Evolutionary conservation across 2,329 filamentous ascomycete species (phyloP).

Genomic region (Aspergillus niger): DNA sequence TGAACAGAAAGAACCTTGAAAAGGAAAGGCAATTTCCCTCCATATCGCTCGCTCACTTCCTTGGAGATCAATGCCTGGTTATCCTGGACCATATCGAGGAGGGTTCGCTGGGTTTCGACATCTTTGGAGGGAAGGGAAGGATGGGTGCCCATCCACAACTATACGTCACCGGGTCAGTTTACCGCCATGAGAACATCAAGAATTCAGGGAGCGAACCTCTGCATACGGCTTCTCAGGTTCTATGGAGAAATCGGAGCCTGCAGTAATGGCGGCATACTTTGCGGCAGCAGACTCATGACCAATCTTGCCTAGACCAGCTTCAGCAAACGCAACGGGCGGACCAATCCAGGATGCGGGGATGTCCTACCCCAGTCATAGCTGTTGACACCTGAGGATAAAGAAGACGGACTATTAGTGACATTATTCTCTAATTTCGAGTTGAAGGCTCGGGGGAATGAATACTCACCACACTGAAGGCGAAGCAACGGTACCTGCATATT

Average conservation of each 20-base stretch:
- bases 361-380: constrained; percentile 91
- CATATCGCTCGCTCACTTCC: constrained; percentile 73
- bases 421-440: not conserved
- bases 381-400: constrained; percentile 69
- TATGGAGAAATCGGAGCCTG: constrained; percentile 71
- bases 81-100: constrained; percentile 84
- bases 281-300: constrained; percentile 85
- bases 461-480: constrained; percentile 66
- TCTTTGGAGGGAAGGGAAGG: constrained; percentile 94
- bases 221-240: constrained; percentile 90
- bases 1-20: constrained; percentile 97
- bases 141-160: constrained; percentile 99
- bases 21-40: constrained; percentile 84
- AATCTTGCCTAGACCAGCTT: constrained; percentile 67
- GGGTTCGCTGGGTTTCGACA: constrained; percentile 75
- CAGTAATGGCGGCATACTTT: constrained; percentile 83
- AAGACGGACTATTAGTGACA: not conserved
- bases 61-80: constrained; percentile 80
- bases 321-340: constrained; percentile 22
- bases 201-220: constrained; percentile 60
- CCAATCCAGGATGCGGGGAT: not conserved
- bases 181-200: not conserved
- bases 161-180: constrained; percentile 18
- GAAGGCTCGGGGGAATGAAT: not conserved
- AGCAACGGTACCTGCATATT: constrained; percentile 78